phyloP scores from a whole-genome alignment of 371 early-diverging fungal genomes.

The Umbelopsis sp. region DNA sequence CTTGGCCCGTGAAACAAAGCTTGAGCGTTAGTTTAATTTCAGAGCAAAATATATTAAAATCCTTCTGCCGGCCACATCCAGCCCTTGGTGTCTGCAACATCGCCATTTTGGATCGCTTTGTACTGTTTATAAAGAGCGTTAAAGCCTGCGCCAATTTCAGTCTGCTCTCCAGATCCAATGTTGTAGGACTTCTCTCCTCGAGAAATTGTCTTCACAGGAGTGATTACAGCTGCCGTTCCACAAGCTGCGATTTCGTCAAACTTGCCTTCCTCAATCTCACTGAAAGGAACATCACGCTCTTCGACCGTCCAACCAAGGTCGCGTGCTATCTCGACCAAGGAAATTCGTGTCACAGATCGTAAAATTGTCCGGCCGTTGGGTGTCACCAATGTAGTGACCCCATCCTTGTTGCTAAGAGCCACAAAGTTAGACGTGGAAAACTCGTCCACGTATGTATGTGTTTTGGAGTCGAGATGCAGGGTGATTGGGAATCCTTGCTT shows the following conservation, averaged over 20 bases:
- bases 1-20: constrained; percentile 6
- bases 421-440: constrained; percentile 85
- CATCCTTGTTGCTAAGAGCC: constrained; percentile 63
- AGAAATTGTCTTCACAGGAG: constrained; percentile 74
- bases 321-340: constrained; percentile 67
- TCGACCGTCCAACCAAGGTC: constrained; percentile 73
- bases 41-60: constrained; percentile 33
- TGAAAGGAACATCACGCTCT: constrained; percentile 57
- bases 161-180: constrained; percentile 44
- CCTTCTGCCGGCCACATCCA: constrained; percentile 83
- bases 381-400: constrained; percentile 70
- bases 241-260: constrained; percentile 79
- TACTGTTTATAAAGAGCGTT: constrained; percentile 60
- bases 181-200: constrained; percentile 50
- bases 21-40: constrained; percentile 18
- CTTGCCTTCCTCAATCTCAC: constrained; percentile 60
- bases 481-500: constrained; percentile 71
- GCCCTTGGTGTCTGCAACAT: constrained; percentile 59
- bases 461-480: constrained; percentile 75
- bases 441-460: constrained; percentile 73
- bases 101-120: constrained; percentile 71
- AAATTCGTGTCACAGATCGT: constrained; percentile 74
- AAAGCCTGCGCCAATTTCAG: constrained; percentile 61
- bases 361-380: constrained; percentile 71
- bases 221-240: constrained; percentile 83